phyloP scores from a whole-genome alignment of 495 filamentous ascomycete species.

The Pyrenula massariospora region DNA sequence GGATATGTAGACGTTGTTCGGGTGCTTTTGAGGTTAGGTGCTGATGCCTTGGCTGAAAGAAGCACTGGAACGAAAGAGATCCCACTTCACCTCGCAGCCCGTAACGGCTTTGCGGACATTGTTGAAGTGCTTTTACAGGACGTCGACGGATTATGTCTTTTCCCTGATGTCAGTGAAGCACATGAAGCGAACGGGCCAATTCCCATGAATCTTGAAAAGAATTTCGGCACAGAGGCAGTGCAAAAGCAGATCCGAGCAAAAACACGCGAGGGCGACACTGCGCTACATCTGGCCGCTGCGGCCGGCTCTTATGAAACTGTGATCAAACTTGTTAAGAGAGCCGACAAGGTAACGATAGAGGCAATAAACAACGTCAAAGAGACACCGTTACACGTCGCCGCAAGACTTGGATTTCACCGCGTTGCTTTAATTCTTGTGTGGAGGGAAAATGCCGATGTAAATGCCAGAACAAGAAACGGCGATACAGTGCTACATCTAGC shows the following conservation, averaged over 20 bases:
- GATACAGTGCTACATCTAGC: constrained; percentile 49
- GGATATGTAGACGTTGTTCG: constrained; percentile 33
- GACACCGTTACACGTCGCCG: constrained; percentile 55
- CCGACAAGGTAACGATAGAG: constrained; percentile 40
- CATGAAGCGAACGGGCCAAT: constrained; percentile 27
- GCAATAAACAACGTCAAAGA: constrained; percentile 48
- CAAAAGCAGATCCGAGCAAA: constrained; percentile 36
- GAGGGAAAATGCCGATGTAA: constrained; percentile 43
- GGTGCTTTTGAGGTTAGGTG: constrained; percentile 30
- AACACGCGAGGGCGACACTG: constrained; percentile 41
- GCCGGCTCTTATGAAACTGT: constrained; percentile 43
- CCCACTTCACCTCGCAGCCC: constrained; percentile 47
- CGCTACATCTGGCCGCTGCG: constrained; percentile 47
- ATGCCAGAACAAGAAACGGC: constrained; percentile 42
- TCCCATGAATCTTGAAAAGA: constrained; percentile 43
- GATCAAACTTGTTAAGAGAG: constrained; percentile 35
- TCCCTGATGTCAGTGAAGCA: constrained; percentile 34
- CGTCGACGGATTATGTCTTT: too few relatives aligned
- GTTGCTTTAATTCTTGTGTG: constrained; percentile 35
- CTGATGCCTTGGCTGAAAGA: constrained; percentile 24
- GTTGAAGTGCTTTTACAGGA: constrained; percentile 33
- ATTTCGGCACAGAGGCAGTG: constrained; percentile 35
- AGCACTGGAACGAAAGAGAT: constrained; percentile 41
- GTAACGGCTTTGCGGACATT: constrained; percentile 39
- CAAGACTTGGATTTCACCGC: constrained; percentile 37